Evolutionary conservation across 2,329 filamentous ascomycete genomes (phyloP).

Genomic region (Macroventuria anomochaeta): DNA sequence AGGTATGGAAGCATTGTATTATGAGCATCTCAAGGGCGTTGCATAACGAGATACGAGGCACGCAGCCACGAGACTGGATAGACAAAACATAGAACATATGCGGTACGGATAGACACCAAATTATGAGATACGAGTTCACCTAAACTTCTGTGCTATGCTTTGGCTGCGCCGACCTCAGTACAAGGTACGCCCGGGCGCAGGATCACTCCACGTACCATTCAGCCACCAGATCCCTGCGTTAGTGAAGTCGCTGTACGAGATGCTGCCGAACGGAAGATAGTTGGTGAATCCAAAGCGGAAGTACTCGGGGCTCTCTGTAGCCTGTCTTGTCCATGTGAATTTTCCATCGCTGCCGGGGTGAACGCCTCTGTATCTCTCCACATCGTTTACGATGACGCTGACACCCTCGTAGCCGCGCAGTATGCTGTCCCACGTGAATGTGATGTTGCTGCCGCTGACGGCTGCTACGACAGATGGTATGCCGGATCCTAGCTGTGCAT

Average conservation of each 20-base stretch:
- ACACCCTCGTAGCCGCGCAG: conserved; percentile 71
- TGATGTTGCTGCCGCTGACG: conserved; percentile 54
- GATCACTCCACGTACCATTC: conserved; percentile 40
- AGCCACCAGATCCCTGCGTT: conserved; percentile 40
- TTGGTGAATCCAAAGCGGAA: conserved; percentile 47
- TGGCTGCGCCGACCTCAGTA: neutral
- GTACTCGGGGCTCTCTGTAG: conserved; percentile 34
- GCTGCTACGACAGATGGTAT: conserved; percentile 57
- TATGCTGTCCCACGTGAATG: conserved; percentile 53
- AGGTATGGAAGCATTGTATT: neutral
- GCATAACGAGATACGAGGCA: conserved; percentile 5
- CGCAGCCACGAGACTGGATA: neutral
- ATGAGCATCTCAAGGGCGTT: too few species aligned
- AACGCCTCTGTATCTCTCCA: conserved; percentile 70
- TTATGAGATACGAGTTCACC: neutral
- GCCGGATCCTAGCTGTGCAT: conserved; percentile 60
- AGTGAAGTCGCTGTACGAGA: conserved; percentile 45
- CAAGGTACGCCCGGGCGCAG: conserved; percentile 10
- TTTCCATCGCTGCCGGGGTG: conserved; percentile 63
- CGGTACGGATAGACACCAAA: neutral
- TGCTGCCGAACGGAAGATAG: conserved; percentile 37
- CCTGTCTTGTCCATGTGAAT: conserved; percentile 66
- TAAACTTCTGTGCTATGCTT: neutral
- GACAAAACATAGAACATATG: neutral
- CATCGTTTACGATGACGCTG: conserved; percentile 83